Evolutionary conservation across 345 rosid species (phyloP).

Genomic region (Kandelia obovata): DNA sequence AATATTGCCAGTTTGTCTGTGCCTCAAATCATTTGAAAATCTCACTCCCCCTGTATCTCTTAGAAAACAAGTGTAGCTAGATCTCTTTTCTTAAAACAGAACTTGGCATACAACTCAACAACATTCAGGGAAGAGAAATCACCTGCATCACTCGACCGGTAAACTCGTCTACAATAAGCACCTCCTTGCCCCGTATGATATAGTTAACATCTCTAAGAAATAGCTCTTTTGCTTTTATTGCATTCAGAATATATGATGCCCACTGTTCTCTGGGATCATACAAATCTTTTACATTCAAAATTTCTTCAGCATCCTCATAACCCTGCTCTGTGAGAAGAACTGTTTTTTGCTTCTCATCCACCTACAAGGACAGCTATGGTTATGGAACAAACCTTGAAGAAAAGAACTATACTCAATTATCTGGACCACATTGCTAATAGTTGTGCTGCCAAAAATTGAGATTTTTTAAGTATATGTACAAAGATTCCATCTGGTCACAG

Average conservation of each 20-base stretch:
- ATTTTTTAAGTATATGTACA: not conserved
- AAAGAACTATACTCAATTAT: not conserved
- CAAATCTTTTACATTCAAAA: slow-evolving; percentile 82
- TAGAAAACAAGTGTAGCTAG: too few species aligned
- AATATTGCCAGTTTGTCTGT: too few species aligned
- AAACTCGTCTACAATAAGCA: slow-evolving; percentile 94
- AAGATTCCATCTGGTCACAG: not conserved
- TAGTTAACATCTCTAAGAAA: slow-evolving; percentile 94
- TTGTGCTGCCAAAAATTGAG: slow-evolving; percentile 1
- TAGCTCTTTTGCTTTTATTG: slow-evolving; percentile 90
- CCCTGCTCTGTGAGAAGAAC: slow-evolving; percentile 96
- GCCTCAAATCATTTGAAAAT: not conserved
- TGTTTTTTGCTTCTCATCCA: slow-evolving; percentile 91
- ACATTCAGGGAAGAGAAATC: slow-evolving; percentile 11
- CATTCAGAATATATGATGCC: slow-evolving; percentile 90
- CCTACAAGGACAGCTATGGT: slow-evolving; percentile 44
- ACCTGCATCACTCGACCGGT: slow-evolving; percentile 99
- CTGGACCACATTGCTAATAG: not conserved
- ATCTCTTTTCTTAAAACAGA: too few species aligned
- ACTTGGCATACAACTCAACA: not conserved
- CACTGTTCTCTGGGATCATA: slow-evolving; percentile 98
- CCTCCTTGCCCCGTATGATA: slow-evolving; percentile 89
- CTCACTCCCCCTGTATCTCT: not conserved
- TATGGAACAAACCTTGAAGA: slow-evolving; percentile 3
- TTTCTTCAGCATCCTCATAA: slow-evolving; percentile 94